These are phyloP conservation scores for Clausena lansium DNA, from an alignment of 345 rosid genomes.

Conservation along the genomic window DNA sequence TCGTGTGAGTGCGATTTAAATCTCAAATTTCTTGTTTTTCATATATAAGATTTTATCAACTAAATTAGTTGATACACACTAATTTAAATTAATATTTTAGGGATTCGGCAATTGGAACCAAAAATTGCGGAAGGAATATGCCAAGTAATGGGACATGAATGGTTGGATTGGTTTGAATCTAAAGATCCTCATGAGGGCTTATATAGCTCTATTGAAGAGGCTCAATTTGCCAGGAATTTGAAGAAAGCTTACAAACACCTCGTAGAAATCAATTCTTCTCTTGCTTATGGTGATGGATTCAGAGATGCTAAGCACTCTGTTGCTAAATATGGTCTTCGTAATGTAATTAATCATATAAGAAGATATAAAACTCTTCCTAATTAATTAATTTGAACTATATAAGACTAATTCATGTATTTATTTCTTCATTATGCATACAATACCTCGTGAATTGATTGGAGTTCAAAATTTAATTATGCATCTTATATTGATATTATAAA, in stretches of 20 bases:
- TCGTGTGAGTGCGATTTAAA: no score
- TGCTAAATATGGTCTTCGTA: background rate
- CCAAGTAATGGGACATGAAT: conserved; percentile 9
- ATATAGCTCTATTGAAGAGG: background rate
- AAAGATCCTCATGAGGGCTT: background rate
- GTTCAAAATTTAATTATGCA: no score
- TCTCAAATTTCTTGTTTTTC: no score
- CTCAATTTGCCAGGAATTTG: background rate
- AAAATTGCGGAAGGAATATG: conserved; percentile 11
- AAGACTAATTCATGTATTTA: no score
- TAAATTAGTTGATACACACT: background rate
- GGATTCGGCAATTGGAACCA: background rate
- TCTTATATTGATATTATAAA: no score
- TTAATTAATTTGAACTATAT: background rate
- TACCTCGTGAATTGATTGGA: no score
- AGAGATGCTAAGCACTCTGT: conserved; percentile 9
- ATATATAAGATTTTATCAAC: no score
- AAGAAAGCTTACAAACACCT: background rate
- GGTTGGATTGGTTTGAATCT: conserved; percentile 11
- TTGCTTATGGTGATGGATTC: conserved; percentile 14
- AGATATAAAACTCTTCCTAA: background rate
- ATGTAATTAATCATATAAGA: background rate
- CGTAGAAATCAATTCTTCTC: background rate
- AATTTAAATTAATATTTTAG: background rate
- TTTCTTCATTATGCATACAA: no score